Evolutionary conservation across 2,329 filamentous ascomycete species (phyloP).

Genomic region (Xylariaceae sp.): DNA sequence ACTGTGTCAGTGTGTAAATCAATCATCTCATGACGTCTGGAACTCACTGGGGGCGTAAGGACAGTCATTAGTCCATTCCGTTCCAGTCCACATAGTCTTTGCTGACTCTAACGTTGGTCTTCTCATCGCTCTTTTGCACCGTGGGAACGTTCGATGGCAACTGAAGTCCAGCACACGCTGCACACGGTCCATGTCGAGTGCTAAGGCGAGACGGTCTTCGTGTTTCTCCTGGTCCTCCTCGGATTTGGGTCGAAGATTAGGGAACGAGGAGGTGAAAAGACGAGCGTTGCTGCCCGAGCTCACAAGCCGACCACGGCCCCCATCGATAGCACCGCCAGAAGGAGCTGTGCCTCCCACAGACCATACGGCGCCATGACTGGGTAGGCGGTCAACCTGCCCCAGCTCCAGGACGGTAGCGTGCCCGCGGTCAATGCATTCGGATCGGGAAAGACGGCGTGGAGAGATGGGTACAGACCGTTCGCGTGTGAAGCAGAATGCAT

Average conservation of each 20-base stretch:
- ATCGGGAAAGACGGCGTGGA: slow-evolving; percentile 24
- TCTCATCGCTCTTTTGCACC: slow-evolving; percentile 25
- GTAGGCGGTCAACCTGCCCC: slow-evolving; percentile 39
- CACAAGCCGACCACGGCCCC: slow-evolving; percentile 62
- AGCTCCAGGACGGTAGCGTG: slow-evolving; percentile 27
- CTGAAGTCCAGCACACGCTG: slow-evolving; percentile 61
- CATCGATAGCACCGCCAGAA: slow-evolving; percentile 45
- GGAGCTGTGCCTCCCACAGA: slow-evolving; percentile 67
- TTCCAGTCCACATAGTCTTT: slow-evolving; percentile 41
- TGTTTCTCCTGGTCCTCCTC: slow-evolving; percentile 66
- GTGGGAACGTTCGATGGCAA: slow-evolving; percentile 26
- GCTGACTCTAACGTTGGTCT: slow-evolving; percentile 19
- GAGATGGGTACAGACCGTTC: slow-evolving; percentile 26
- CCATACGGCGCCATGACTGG: slow-evolving; percentile 71
- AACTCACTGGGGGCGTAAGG: slow-evolving; percentile 18
- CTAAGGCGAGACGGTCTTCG: slow-evolving; percentile 70
- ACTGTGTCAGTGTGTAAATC: slow-evolving; percentile 7
- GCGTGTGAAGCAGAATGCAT: slow-evolving; percentile 40
- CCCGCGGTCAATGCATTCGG: slow-evolving; percentile 26
- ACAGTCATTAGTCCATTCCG: slow-evolving; percentile 34
- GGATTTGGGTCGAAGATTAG: slow-evolving; percentile 35
- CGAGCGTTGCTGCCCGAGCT: slow-evolving; percentile 71
- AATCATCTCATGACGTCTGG: neutral
- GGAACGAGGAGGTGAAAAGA: slow-evolving; percentile 52
- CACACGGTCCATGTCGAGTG: slow-evolving; percentile 72